A percentile compares a stretch with the other conserved stretches of the same genome.
phyloP scores from a whole-genome alignment of 768 basidiomycete genomes.

The Kwoniella mangroviensis region DNA sequence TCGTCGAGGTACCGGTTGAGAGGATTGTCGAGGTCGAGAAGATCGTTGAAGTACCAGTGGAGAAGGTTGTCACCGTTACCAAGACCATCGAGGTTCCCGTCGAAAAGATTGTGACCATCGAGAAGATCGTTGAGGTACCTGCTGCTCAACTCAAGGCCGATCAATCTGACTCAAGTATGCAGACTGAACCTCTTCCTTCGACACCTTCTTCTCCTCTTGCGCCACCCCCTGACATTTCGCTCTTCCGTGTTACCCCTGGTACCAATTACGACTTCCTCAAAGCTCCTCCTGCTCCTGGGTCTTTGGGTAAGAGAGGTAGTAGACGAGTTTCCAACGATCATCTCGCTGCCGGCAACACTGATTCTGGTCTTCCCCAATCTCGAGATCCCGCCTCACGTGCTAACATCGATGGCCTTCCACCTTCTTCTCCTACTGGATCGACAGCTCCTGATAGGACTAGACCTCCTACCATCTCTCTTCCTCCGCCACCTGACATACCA shows the following conservation, averaged over 20 bases:
- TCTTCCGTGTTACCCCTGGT: slow-evolving; percentile 50
- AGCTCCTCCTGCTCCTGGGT: slow-evolving; percentile 45
- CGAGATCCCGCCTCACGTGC: slow-evolving; percentile 18
- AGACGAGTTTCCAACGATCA: slow-evolving; percentile 33
- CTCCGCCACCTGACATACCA: slow-evolving; percentile 56
- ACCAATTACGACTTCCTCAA: slow-evolving; percentile 57
- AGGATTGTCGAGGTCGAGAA: slow-evolving; percentile 50
- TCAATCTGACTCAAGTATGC: slow-evolving; percentile 26
- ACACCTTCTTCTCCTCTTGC: slow-evolving; percentile 21
- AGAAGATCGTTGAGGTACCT: slow-evolving; percentile 37
- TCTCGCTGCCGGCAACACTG: slow-evolving; percentile 11
- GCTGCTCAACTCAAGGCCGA: slow-evolving; percentile 9
- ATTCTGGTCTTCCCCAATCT: slow-evolving; percentile 28
- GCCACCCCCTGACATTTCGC: slow-evolving; percentile 41
- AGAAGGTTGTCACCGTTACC: slow-evolving; percentile 38
- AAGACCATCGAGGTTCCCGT: slow-evolving; percentile 41
- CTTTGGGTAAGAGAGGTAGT: slow-evolving; percentile 22
- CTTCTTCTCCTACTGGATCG: slow-evolving; percentile 21
- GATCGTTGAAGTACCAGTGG: slow-evolving; percentile 46
- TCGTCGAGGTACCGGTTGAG: slow-evolving; percentile 48
- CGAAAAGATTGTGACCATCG: slow-evolving; percentile 32
- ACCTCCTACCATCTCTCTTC: slow-evolving; percentile 56
- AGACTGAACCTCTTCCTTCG: slow-evolving; percentile 35
- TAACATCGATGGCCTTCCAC: slow-evolving; percentile 41
- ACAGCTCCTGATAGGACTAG: slow-evolving; percentile 34